Base-by-base conservation (phyloP, 805 yeast species). In the Metschnikowia cubensis region DNA sequence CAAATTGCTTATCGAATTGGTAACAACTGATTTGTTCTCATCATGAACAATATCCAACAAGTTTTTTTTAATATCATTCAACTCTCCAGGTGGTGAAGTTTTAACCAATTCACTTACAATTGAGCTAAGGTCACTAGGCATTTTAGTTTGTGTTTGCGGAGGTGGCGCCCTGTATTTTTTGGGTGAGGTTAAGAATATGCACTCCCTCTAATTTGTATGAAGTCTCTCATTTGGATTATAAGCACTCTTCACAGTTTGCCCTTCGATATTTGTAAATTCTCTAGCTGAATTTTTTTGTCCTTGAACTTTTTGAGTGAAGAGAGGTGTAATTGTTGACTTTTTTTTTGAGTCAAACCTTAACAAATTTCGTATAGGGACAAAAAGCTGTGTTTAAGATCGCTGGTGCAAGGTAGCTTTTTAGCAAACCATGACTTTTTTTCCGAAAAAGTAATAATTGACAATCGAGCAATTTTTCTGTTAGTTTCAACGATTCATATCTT, bases 21-120 rank as follows among this genome's bases (percentile, higher is more conserved):
- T 65, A 41, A 70, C 58, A 11, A 61, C 51, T 14, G 62, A 49
- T 35, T 53, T 48, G 32, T 53, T 53, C n/a, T 59, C 53, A 5
- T 51, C 56, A 2, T 61, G 52, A 14, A 70, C 52, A 17, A 73
- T 57, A 3, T 61, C 45, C 17, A 52, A 33, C 35, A 73, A 59
- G 36, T 62, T 68, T 2, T 61, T 48, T 31, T 58, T 54, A 3
- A 69, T 67, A 4, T 61, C 68, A 6, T 50, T 51, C 36, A 71
- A 57, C 55, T 73, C 78, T 0, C 73, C 75, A 6, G 75, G 66
- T 35, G 78, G 76, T 3, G 75, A 63, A 6, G 70, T 51, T 29
- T 58, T 51, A 10, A 70, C 71, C 41, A 73, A 63, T 3, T 64
- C 57, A 8, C 61, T 58, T 13, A 71, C 63, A 4, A 72, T 55